Base-by-base conservation (phyloP, 108 stramenopile genomes). In the Cyclotella atomus region DNA sequence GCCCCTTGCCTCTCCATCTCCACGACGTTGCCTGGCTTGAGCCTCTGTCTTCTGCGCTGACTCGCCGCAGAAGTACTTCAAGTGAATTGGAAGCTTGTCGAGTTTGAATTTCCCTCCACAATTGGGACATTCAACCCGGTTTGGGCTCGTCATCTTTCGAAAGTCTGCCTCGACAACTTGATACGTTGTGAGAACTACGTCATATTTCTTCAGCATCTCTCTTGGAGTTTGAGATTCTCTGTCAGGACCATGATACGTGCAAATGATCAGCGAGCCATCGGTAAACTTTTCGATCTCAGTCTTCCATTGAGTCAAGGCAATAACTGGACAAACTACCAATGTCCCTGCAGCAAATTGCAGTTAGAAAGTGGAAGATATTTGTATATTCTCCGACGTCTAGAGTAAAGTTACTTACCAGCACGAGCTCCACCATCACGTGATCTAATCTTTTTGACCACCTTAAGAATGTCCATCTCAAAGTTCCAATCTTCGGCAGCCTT, bases 161-260 rank as follows among this genome's bases (percentile, higher is more conserved):
- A 93, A 96, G 60, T 99, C 97, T 20, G 91, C 82, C 73, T 98
- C 97, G 28, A 99, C 71, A 3, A 98, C 94, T 60, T 97, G 94
- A 80, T 99, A 99, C 0, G 98, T 97, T 0, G 99, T 99, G 17
- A 99, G 84, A 4, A 98, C 95, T 10, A 99, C 83, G 66, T 99
- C 99, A 70, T 91, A 96, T 66, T 85, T 91, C 68, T 49, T 64
- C 56, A 99, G 79, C 55, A 92, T 80, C 65, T 85, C 83, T 9
- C 85, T 71, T 10, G 96, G 89, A 3, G 91, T 83, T 35, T 79
- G 63, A 23, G 83, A 54, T 9, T 79, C 81, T 24, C 98, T 81
- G 56, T 94, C 85, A 7, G 87, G 76, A 9, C 99, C 99, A 77
- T 98, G 97, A 80, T 99, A 97, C 0, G 90, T 92, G 12, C 91